These are phyloP conservation scores for Hirschioporus abietinus DNA, from an alignment of 768 basidiomycete genomes.

Conservation along the genomic window DNA sequence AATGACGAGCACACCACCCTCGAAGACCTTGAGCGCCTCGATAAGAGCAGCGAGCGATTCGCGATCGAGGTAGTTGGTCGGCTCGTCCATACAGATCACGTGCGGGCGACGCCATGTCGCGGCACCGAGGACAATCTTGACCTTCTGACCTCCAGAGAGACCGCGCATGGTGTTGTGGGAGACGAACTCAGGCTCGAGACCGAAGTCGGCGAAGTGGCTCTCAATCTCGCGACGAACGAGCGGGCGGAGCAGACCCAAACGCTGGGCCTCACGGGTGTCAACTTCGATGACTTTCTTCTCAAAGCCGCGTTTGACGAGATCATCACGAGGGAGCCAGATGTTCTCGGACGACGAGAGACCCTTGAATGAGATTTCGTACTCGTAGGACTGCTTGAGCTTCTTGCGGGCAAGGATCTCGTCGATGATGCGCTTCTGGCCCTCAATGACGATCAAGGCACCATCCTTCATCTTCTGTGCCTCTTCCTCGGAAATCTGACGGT, in stretches of 20 bases:
- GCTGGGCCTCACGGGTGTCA: constrained; percentile 95
- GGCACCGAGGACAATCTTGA: constrained; percentile 97
- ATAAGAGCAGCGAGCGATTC: constrained; percentile 99
- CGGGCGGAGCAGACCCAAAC: constrained; percentile 89
- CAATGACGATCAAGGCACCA: constrained; percentile 76
- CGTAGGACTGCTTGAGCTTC: constrained; percentile 99
- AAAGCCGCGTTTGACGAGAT: constrained; percentile 95
- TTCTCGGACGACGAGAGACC: constrained; percentile 93
- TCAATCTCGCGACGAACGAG: constrained; percentile 98
- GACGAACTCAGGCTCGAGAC: constrained; percentile 98
- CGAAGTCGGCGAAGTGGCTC: constrained; percentile 99
- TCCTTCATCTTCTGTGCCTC: constrained; percentile 97
- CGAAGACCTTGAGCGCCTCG: constrained; percentile 94
- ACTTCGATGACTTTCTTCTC: constrained; percentile 99
- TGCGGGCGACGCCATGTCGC: constrained; percentile 99
- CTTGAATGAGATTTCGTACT: constrained; percentile 98
- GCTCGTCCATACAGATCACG: constrained; percentile 95
- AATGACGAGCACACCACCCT: constrained; percentile 97
- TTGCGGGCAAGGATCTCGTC: constrained; percentile 89
- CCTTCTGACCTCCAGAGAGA: constrained; percentile 98
- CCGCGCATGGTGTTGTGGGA: constrained; percentile 99
- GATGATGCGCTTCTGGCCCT: constrained; percentile 92
- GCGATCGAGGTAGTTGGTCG: constrained; percentile 99
- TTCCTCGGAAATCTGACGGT: constrained; percentile 79
- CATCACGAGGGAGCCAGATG: constrained; percentile 95